Evolutionary conservation across 2,329 filamentous ascomycete genomes (phyloP).

Genomic region (Ascocoryne sarcoides): DNA sequence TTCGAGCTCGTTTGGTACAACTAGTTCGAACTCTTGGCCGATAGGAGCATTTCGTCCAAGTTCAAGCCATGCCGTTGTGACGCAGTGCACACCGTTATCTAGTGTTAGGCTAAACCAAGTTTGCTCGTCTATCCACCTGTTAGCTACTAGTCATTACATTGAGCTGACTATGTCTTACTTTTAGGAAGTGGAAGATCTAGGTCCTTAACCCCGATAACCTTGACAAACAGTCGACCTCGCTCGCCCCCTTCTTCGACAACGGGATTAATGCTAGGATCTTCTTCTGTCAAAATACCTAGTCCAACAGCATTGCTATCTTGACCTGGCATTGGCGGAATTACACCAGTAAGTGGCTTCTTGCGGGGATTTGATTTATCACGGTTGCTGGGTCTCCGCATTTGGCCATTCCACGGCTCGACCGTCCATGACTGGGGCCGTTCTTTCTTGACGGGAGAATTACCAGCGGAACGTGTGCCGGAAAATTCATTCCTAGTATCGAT

Average conservation of each 20-base stretch:
- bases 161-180: constrained; percentile 49
- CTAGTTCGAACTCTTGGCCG: constrained; percentile 95
- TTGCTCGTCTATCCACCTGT: constrained; percentile 56
- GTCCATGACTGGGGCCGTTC: constrained; percentile 86
- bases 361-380: constrained; percentile 41
- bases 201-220: constrained; percentile 97
- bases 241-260: constrained; percentile 71
- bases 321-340: constrained; percentile 76
- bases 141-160: constrained; percentile 11
- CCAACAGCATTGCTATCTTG: constrained; percentile 67
- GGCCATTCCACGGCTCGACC: constrained; percentile 92
- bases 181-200: constrained; percentile 83
- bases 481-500: constrained; percentile 53
- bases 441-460: constrained; percentile 64
- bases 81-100: constrained; percentile 97
- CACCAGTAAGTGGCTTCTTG: constrained; percentile 36
- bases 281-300: constrained; percentile 58
- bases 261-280: constrained; percentile 36
- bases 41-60: constrained; percentile 87
- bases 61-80: constrained; percentile 93
- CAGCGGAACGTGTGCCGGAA: constrained; percentile 48
- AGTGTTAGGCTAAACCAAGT: constrained; percentile 93
- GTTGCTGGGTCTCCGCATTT: constrained; percentile 57
- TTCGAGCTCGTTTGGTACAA: constrained; percentile 95
- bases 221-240: constrained; percentile 87